Evolutionary conservation across 495 filamentous ascomycete species (phyloP), one percentile per base, ranked within the genome.

Genomic region (Apodospora peruviana): DNA sequence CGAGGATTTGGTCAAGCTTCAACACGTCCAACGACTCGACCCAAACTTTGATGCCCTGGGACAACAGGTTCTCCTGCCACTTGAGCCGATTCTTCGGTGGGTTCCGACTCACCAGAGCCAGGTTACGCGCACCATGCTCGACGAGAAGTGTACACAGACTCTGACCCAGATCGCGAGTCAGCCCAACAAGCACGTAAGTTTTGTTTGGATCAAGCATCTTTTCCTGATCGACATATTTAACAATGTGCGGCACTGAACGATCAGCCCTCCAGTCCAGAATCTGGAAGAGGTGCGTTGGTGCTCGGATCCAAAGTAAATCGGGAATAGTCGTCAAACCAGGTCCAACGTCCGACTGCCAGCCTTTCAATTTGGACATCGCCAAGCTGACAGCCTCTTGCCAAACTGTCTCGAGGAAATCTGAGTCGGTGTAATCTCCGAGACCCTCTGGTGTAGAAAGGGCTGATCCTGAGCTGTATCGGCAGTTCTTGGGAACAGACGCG

Each of bases 111-210:
- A 76, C 74, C 4, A 86, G 46, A 11, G 74, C 71, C 35, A 86
- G 66, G 50, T 76, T 62, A 1, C 68, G 54, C 0, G 82, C 81
- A 0, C 82, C 82, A 20, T 78, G 67, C 1, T 61, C 22, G 2
- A 72, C 66, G 64, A 86, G 78, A 55, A 81, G 78, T 3, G 70
- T 60, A 53, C 78, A 82, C 1, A 85, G 55, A 12, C 81, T 84
- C 45, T 73, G 69, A 14, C 80, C 82, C 3, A 84, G 66, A 22
- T 77, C 74, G 16, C 79, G 73, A 1, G 79, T 80, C 10, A 84
- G 53, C 4, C 82, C 82, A 17, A 80, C 60, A 0, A 86, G 60
- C 27, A 77, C 60, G 51, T 86, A 86, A 0, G 81, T 78, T 53
- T 70, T 77, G 51, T 74, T 43, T 0, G 61, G 37, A 7, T 43